phyloP scores from a whole-genome alignment of 768 basidiomycete species.

The Trametes cingulata region DNA sequence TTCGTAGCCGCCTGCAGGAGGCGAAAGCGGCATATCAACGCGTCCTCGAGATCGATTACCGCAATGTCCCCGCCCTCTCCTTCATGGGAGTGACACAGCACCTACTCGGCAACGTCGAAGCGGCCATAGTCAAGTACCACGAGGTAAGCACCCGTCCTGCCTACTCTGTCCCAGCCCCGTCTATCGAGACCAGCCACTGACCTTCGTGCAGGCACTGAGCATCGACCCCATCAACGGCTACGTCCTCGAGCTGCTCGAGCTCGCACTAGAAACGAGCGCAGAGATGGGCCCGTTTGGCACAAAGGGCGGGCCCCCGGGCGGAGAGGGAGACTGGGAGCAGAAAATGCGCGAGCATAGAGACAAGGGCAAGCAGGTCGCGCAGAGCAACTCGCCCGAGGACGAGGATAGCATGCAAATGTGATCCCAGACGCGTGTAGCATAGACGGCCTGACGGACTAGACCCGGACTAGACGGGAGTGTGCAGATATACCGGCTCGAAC shows the following conservation, averaged over 20 bases:
- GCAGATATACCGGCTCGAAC: background rate
- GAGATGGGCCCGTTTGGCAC: constrained; percentile 23
- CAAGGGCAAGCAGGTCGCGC: constrained; percentile 25
- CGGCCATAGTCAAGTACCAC: constrained; percentile 89
- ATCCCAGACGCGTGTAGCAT: background rate
- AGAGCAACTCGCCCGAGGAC: background rate
- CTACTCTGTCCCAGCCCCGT: background rate
- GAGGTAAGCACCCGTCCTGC: constrained; percentile 55
- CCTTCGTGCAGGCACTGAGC: constrained; percentile 60
- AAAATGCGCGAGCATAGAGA: constrained; percentile 33
- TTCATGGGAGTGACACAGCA: constrained; percentile 91
- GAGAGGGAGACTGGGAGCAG: constrained; percentile 30
- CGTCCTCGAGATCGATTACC: constrained; percentile 86
- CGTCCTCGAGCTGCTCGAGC: constrained; percentile 77
- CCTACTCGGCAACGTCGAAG: constrained; percentile 67
- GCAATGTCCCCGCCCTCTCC: constrained; percentile 76
- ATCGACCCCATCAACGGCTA: constrained; percentile 83
- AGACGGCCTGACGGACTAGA: no score
- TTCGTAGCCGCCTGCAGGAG: constrained; percentile 50
- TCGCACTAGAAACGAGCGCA: constrained; percentile 60
- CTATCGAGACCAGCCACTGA: background rate
- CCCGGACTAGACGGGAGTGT: background rate
- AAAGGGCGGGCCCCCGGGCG: constrained; percentile 22
- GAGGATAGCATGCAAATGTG: constrained; percentile 14
- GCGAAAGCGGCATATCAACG: constrained; percentile 74